Evolutionary conservation across 805 yeast species (phyloP), one percentile per base, ranked within the genome.

Genomic region (Vanderwaltozyma tropicalis): DNA sequence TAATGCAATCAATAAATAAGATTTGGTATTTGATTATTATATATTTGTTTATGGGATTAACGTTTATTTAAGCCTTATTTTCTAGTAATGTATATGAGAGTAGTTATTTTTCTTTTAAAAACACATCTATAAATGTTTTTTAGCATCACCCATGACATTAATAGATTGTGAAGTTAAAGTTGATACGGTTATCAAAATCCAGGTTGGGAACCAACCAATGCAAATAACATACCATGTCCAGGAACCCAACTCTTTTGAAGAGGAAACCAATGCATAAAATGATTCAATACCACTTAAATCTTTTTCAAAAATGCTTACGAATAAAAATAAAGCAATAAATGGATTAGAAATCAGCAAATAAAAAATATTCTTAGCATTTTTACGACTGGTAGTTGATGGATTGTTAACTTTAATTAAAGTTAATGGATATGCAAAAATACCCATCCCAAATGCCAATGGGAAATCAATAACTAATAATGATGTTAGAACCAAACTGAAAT

Each of bases 201-300:
- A 89, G 5, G 77, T 69, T 3, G 96, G 94, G 28, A 78, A 56
- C 95, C 95, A 87, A 0, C 86, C 83, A 30, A 79, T 62, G 29
- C 76, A 66, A 2, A 87, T 54, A 18, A 83, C 71, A 40, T 74
- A 69, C 88, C 95, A 86, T 0, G 95, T 82, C 89, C 95, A 86
- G 41, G 82, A 78, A 39, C 80, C 81, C 40, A 83, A 61, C 28
- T 77, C 73, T 19, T 64, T 52, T 80, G 88, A 84, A 3, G 85
- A 75, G 20, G 72, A 65, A 10, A 78, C 55, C 13, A 87, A 62
- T 0, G 76, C 75, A 16, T 59, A 52, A 37, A 79, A 64, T 5
- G 78, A 49, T 9, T 63, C 37, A 7, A 46, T 57, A 5, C 64
- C 57, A 1, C 67, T 63, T 2, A 63, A 45, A 27, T 50, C 57